These are phyloP conservation scores for Penicillium sclerotigenum DNA, from an alignment of 2,329 filamentous ascomycete genomes.

Conservation along the genomic window DNA sequence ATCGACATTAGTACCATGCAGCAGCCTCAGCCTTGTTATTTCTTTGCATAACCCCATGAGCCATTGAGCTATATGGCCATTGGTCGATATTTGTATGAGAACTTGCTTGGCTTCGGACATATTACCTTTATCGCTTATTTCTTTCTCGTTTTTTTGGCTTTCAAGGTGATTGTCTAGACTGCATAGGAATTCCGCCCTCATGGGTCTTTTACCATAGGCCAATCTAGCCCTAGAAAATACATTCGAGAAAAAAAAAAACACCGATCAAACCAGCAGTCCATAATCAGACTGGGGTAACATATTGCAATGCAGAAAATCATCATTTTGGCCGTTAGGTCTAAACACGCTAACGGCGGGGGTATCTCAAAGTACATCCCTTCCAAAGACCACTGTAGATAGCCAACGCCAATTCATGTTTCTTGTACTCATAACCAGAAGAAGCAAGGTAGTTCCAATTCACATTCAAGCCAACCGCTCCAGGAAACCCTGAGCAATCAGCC, in stretches of 20 bases:
- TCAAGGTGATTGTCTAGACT: not conserved
- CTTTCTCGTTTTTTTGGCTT: not conserved
- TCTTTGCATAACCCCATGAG: not conserved
- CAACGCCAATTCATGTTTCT: conserved; percentile 7
- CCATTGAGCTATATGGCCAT: not conserved
- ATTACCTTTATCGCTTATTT: not conserved
- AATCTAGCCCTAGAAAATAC: not conserved
- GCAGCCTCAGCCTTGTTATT: not conserved
- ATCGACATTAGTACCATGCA: not conserved
- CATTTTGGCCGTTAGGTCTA: conserved; percentile 3
- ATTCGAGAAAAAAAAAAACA: not conserved
- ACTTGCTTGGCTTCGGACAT: not conserved
- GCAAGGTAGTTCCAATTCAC: conserved; percentile 6
- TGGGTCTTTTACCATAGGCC: not conserved
- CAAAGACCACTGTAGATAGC: conserved; percentile 3
- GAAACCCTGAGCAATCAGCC: conserved; percentile 90
- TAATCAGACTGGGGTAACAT: not conserved
- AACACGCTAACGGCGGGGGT: conserved; percentile 10
- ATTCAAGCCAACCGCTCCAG: conserved; percentile 79
- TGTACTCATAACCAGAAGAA: conserved; percentile 15
- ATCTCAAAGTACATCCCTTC: conserved; percentile 15
- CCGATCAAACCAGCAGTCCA: not conserved
- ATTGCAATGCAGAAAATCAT: conserved; percentile 2
- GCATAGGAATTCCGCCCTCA: not conserved
- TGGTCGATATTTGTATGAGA: not conserved